These are phyloP conservation scores for Microcyclospora pomicola DNA, from an alignment of 2,329 filamentous ascomycete genomes.

Conservation along the genomic window DNA sequence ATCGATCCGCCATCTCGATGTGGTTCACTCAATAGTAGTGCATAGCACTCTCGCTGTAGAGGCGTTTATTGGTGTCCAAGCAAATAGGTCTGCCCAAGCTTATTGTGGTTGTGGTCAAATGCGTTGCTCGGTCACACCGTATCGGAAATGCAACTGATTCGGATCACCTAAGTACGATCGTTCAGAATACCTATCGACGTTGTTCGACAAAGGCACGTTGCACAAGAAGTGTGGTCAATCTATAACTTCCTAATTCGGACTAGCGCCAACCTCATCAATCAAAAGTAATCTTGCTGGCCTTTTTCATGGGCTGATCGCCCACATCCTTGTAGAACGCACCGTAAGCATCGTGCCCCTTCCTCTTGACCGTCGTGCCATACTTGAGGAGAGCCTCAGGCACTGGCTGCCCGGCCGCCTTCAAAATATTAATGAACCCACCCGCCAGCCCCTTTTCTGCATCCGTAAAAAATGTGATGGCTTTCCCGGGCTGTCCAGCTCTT, in stretches of 20 bases:
- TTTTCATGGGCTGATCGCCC: conserved; percentile 54
- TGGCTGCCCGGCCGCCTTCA: conserved; percentile 81
- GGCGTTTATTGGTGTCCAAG: too few relatives aligned
- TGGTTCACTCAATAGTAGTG: too few relatives aligned
- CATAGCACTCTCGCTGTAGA: too few relatives aligned
- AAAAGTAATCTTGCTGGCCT: conserved; percentile 85
- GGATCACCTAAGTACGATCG: too few relatives aligned
- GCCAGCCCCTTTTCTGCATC: conserved; percentile 87
- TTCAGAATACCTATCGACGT: too few relatives aligned
- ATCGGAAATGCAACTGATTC: too few relatives aligned
- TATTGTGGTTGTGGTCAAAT: too few relatives aligned
- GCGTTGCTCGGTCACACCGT: too few relatives aligned
- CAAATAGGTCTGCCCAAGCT: too few relatives aligned
- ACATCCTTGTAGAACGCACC: conserved; percentile 92
- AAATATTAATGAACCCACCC: conserved; percentile 84
- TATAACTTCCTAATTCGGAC: not conserved
- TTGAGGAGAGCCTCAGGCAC: conserved; percentile 86
- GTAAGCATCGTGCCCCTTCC: conserved; percentile 92
- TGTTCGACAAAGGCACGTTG: conserved; percentile 1
- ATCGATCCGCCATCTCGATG: too few relatives aligned
- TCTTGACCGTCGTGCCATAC: conserved; percentile 96
- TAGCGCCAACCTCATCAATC: conserved; percentile 32
- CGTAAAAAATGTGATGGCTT: conserved; percentile 88
- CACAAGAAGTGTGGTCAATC: too few relatives aligned
- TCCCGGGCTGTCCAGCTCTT: conserved; percentile 75